These are phyloP conservation scores for Russula dissimulans DNA, from an alignment of 768 basidiomycete species.

Conservation along the genomic window DNA sequence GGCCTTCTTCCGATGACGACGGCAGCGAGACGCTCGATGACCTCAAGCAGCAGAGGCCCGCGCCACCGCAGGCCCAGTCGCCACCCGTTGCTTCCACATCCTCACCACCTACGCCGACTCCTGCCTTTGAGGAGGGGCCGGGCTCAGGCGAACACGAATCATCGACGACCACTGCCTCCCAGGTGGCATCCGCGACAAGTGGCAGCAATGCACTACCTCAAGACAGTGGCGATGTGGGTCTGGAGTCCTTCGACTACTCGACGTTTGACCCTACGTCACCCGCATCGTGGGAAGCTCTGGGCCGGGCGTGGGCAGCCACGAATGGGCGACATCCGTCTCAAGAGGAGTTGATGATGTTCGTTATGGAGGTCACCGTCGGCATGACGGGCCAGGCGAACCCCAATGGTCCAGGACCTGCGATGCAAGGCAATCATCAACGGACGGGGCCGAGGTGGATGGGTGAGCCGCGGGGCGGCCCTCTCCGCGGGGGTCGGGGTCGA, in stretches of 20 bases:
- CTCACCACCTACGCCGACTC: constrained; percentile 7
- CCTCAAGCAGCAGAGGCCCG: constrained; percentile 6
- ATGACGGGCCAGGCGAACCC: constrained; percentile 1
- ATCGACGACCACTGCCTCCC: neutral
- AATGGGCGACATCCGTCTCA: constrained; percentile 60
- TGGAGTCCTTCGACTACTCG: constrained; percentile 61
- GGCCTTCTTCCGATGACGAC: constrained; percentile 40
- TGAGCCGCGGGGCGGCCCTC: neutral
- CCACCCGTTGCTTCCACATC: constrained; percentile 3
- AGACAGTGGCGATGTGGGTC: constrained; percentile 23
- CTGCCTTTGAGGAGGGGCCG: neutral
- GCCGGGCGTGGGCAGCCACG: constrained; percentile 66
- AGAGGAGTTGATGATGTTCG: constrained; percentile 69
- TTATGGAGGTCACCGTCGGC: constrained; percentile 36
- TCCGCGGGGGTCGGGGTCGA: constrained; percentile 30
- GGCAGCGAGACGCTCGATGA: constrained; percentile 4
- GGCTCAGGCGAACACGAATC: neutral
- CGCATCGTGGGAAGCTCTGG: constrained; percentile 71
- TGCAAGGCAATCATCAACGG: constrained; percentile 3
- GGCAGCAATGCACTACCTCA: neutral
- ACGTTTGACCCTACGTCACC: constrained; percentile 69
- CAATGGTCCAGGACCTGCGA: neutral
- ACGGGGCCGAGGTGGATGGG: constrained; percentile 11
- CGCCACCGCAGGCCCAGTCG: neutral
- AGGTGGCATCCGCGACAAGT: neutral